These are phyloP conservation scores for Fusarium sp. DNA, from an alignment of 2,329 filamentous ascomycete genomes.

Conservation along the genomic window DNA sequence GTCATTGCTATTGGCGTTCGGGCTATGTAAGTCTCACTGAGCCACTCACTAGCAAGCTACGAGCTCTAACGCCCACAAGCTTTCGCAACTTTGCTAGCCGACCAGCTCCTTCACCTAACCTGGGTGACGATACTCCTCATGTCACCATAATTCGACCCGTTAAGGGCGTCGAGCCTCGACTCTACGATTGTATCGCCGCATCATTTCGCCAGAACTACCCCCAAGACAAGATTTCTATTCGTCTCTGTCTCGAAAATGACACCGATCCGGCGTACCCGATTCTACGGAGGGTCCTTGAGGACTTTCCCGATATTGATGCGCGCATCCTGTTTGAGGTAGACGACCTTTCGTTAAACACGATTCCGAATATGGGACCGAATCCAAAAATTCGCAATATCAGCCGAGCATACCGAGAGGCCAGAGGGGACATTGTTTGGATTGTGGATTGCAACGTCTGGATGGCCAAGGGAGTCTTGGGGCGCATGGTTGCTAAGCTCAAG, in stretches of 20 bases:
- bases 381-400: slow-evolving; percentile 99
- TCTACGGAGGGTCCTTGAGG: slow-evolving; percentile 73
- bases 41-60: neutral
- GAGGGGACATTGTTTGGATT: slow-evolving; percentile 90
- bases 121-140: slow-evolving; percentile 70
- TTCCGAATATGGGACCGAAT: slow-evolving; percentile 82
- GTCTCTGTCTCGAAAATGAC: slow-evolving; percentile 80
- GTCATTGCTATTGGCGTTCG: slow-evolving; percentile 65
- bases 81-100: slow-evolving; percentile 62
- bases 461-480: slow-evolving; percentile 76
- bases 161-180: slow-evolving; percentile 87
- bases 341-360: slow-evolving; percentile 70
- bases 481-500: slow-evolving; percentile 88
- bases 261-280: slow-evolving; percentile 80
- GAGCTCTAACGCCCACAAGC: slow-evolving; percentile 42
- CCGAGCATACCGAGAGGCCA: slow-evolving; percentile 86
- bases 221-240: slow-evolving; percentile 75
- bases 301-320: slow-evolving; percentile 77
- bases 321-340: slow-evolving; percentile 82
- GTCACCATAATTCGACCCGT: slow-evolving; percentile 92
- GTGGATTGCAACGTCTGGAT: slow-evolving; percentile 98
- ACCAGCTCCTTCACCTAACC: slow-evolving; percentile 56
- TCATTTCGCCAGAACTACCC: slow-evolving; percentile 87
- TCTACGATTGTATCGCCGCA: slow-evolving; percentile 91
- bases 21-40: slow-evolving; percentile 57